Conservation (phyloP, 2,329 filamentous ascomycete genomes). For the Colletotrichum zoysiae region DNA sequence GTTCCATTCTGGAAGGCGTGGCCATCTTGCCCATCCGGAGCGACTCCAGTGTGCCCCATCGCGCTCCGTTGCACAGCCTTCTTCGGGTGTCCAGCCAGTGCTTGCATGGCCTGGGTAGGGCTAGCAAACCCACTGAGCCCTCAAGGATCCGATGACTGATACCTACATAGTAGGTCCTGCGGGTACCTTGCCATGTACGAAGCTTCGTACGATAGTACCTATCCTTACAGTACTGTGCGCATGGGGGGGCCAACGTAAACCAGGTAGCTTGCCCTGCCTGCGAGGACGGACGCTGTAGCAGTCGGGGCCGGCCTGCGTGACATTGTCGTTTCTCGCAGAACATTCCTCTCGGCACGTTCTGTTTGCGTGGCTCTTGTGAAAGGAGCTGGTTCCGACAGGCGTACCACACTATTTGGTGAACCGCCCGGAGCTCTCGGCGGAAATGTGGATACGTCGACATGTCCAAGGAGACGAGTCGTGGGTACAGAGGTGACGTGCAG, state of each 20-base stretch:
- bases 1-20: constrained; percentile 37
- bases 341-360: neutral
- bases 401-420: neutral
- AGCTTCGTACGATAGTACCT: neutral
- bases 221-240: neutral
- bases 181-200: neutral
- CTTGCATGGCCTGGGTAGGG: constrained; percentile 11
- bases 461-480: constrained; percentile 24
- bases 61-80: constrained; percentile 36
- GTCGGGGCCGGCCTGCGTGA: constrained; percentile 10
- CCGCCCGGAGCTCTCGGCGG: constrained; percentile 25
- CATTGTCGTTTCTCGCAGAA: constrained; percentile 1
- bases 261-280: constrained; percentile 31
- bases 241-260: constrained; percentile 24
- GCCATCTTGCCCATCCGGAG: constrained; percentile 33
- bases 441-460: constrained; percentile 36
- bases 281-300: neutral
- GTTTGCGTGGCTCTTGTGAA: too few relatives aligned
- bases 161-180: neutral
- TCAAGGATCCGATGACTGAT: neutral
- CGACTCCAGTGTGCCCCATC: constrained; percentile 32
- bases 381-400: neutral
- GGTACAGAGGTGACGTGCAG: constrained; percentile 22
- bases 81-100: constrained; percentile 17
- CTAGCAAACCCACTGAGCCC: constrained; percentile 1